phyloP scores from a whole-genome alignment of 345 rosid species.

The Microcos paniculata region DNA sequence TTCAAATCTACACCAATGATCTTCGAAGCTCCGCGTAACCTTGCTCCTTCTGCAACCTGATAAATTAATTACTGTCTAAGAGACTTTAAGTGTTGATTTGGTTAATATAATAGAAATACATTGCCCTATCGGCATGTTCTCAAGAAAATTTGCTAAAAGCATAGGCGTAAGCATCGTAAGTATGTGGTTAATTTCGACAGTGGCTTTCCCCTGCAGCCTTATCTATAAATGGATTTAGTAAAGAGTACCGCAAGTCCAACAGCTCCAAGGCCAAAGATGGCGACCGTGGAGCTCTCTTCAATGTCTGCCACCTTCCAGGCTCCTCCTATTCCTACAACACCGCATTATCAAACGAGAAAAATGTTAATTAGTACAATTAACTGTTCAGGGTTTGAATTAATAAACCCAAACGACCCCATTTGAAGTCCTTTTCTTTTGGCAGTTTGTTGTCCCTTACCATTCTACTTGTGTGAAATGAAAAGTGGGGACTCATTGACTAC shows the following conservation, averaged over 20 bases:
- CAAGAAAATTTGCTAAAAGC: neutral
- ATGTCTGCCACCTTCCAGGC: constrained; percentile 65
- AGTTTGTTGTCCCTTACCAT: neutral
- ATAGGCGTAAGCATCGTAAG: neutral
- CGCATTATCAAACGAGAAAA: neutral
- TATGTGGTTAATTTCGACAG: too few relatives aligned
- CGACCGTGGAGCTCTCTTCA: constrained; percentile 60
- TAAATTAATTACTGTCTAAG: neutral
- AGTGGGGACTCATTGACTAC: neutral
- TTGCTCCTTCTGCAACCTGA: constrained; percentile 72
- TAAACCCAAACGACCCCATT: neutral
- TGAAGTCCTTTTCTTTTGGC: neutral
- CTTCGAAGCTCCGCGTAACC: constrained; percentile 52
- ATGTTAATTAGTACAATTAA: neutral
- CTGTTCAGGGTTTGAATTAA: neutral
- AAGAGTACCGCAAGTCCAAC: constrained; percentile 71
- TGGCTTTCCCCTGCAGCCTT: too few relatives aligned
- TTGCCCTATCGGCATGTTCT: neutral
- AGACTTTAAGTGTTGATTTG: neutral
- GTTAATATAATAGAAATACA: neutral
- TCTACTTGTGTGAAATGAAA: neutral
- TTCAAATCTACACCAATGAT: constrained; percentile 73
- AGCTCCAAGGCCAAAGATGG: constrained; percentile 71
- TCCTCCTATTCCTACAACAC: constrained; percentile 56
- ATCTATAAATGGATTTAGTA: neutral